Evolutionary conservation across 192 early-diverging fungal species (phyloP), one percentile per base, ranked within the genome.

Genomic region (Lunasporangiospora selenospora): DNA sequence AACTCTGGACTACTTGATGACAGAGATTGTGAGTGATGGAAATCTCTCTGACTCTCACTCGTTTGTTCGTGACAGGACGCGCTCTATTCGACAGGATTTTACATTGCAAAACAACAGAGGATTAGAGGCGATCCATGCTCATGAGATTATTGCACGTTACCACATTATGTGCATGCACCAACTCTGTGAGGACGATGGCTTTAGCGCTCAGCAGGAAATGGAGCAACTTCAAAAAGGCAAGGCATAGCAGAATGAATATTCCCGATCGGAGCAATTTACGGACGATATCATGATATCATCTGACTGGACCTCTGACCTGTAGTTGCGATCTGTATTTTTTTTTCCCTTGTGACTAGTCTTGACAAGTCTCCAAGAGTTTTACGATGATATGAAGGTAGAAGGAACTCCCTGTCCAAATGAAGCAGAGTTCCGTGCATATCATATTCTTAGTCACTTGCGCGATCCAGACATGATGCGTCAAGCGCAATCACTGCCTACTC

Each of bases 401-500:
- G 82, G 81, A 16, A 64, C 81, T 3, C 42, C 49, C 2, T 87
- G 83, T 24, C 79, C 86, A 0, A 96, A 96, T 41, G 94, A 98
- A 76, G 82, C 93, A 1, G 94, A 98, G 75, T 96, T 98, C 62
- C 84, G 89, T 34, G 95, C 93, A 0, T 97, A 97, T 80, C 89
- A 92, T 56, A 81, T 97, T 12, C 79, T 93, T 10, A 79, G 85
- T 16, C 90, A 94, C 37, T 55, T 90, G 41, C 87, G 81, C 53
- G 87, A 92, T 63, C 76, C 80, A 31, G 93, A 95, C 47, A 81
- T 91, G 48, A 80, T 86, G 19, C 84, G 88, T 2, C 79, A 85
- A 32, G 83, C 87, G 4, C 85, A 87, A 21, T 62, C 82, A 4
- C 78, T 95, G 11, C 87, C 83, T 0, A 32, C 45, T 0, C 67